Percentiles rank a stretch among this genome's conserved stretches.
Evolutionary conservation across 148 eudicot genomes (phyloP).

Genomic region (Oxyria digyna): DNA sequence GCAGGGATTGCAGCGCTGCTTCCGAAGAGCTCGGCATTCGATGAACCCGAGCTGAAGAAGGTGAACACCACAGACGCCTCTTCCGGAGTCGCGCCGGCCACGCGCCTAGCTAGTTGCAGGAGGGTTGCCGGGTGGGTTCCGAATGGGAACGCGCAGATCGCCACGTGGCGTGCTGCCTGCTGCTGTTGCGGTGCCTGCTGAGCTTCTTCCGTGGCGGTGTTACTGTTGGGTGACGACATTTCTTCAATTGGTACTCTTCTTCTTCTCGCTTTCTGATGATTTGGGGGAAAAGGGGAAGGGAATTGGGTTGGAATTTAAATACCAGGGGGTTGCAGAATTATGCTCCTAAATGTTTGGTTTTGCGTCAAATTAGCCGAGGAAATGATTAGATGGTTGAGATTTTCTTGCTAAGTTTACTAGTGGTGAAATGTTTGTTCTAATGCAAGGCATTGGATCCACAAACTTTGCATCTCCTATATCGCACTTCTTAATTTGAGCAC

Average conservation of each 20-base stretch:
- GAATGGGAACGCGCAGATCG: constrained; percentile 19
- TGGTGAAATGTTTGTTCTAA: neutral
- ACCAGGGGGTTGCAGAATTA: neutral
- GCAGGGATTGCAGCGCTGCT: neutral
- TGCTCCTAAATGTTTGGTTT: neutral
- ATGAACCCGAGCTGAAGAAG: constrained; percentile 17
- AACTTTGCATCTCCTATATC: neutral
- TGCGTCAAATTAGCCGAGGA: neutral
- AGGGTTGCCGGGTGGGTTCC: constrained; percentile 20
- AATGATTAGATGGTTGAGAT: neutral
- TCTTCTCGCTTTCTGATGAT: neutral
- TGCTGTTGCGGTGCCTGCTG: neutral
- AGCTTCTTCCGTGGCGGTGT: neutral
- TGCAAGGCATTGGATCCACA: neutral
- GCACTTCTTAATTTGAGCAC: neutral
- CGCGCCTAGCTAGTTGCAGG: constrained; percentile 11
- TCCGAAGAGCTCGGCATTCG: constrained; percentile 14
- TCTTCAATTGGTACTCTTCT: neutral
- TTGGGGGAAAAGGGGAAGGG: neutral
- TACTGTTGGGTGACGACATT: neutral
- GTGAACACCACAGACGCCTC: constrained; percentile 11
- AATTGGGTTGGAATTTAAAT: neutral
- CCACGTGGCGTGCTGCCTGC: constrained; percentile 12
- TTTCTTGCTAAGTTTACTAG: neutral
- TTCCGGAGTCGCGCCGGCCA: constrained; percentile 6